Evolutionary conservation across 2,329 filamentous ascomycete species (phyloP).

Genomic region (Alternaria sp.): DNA sequence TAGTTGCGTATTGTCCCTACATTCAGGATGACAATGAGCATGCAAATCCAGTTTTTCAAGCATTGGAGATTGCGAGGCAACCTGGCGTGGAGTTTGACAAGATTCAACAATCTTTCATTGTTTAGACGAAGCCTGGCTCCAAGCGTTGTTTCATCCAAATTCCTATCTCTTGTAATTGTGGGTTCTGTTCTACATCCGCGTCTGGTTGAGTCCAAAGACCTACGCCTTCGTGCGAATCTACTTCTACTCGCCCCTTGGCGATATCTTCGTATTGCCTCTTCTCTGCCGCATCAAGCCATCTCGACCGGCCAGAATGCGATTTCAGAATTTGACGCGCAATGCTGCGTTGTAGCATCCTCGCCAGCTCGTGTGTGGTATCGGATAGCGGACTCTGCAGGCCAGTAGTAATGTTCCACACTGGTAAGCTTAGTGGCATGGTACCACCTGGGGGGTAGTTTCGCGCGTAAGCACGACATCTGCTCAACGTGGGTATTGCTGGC

Average conservation of each 20-base stretch:
- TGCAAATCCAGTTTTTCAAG: no score
- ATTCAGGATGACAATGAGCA: background rate
- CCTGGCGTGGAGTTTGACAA: background rate
- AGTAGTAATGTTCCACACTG: conserved; percentile 52
- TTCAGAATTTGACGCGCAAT: conserved; percentile 47
- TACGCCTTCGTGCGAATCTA: conserved; percentile 23
- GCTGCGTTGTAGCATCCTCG: conserved; percentile 50
- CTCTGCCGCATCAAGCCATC: conserved; percentile 36
- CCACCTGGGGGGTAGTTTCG: conserved; percentile 55
- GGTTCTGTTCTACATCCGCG: conserved; percentile 10
- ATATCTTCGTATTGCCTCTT: conserved; percentile 40
- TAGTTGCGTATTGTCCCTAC: background rate
- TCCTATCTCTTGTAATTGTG: conserved; percentile 30
- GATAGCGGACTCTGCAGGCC: conserved; percentile 50
- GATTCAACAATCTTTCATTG: background rate
- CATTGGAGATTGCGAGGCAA: background rate
- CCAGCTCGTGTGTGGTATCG: conserved; percentile 54
- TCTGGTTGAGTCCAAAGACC: conserved; percentile 39
- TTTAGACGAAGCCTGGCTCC: conserved; percentile 8
- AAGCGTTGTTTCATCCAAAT: conserved; percentile 39
- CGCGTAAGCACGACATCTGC: conserved; percentile 45
- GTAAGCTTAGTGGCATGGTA: conserved; percentile 49
- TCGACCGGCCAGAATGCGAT: conserved; percentile 29
- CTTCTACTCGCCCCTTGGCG: conserved; percentile 30
- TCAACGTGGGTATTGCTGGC: conserved; percentile 32